Percentiles rank a stretch among this genome's conserved stretches.
phyloP scores from a whole-genome alignment of 345 rosid species.

The Salix suchowensis region DNA sequence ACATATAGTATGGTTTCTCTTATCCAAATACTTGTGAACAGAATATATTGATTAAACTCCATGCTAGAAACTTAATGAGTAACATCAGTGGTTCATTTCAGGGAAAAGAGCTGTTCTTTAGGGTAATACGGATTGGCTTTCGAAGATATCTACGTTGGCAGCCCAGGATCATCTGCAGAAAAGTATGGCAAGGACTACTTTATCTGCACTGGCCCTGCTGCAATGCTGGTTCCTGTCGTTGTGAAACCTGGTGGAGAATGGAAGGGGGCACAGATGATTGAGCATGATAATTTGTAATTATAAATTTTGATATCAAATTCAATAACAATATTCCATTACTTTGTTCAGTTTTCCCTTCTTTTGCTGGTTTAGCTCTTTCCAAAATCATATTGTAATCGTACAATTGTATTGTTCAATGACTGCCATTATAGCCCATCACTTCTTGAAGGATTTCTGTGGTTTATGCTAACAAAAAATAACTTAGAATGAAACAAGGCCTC shows the following conservation, averaged over 20 bases:
- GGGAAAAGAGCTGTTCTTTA: conserved; percentile 75
- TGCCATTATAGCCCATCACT: neutral
- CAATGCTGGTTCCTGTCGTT: conserved; percentile 67
- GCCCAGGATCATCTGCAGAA: conserved; percentile 52
- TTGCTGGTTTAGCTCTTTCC: neutral
- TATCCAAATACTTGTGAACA: neutral
- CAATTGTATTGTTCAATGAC: neutral
- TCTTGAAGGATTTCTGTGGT: too few relatives aligned
- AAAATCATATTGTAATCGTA: neutral
- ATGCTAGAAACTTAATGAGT: neutral
- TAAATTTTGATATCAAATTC: conserved; percentile 2
- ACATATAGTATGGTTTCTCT: neutral
- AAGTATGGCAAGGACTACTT: conserved; percentile 64
- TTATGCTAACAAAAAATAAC: too few relatives aligned
- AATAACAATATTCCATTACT: neutral
- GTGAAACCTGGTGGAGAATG: conserved; percentile 59
- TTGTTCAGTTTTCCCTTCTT: neutral
- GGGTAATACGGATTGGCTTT: conserved; percentile 77
- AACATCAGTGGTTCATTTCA: conserved; percentile 12
- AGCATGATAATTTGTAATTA: conserved; percentile 79
- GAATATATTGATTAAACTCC: neutral
- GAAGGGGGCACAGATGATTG: conserved; percentile 88
- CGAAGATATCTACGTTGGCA: conserved; percentile 54
- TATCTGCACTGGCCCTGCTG: conserved; percentile 75
- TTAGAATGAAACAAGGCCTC: too few relatives aligned